Evolutionary conservation across 2,329 filamentous ascomycete genomes (phyloP).

Genomic region (Aspergillus tanneri): DNA sequence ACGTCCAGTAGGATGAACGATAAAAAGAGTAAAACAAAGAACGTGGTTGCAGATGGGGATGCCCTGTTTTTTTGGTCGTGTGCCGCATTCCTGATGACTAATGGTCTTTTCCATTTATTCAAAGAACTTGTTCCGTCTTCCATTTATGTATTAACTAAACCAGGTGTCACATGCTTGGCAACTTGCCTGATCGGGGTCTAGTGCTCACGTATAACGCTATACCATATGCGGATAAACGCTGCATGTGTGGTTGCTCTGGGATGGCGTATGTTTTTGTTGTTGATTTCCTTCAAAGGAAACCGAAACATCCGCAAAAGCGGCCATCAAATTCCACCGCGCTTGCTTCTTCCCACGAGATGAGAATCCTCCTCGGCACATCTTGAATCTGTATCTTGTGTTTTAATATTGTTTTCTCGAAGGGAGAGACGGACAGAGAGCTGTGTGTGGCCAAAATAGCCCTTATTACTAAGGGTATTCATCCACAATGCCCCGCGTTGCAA

Average conservation of each 20-base stretch:
- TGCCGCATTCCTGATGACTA: too few species aligned
- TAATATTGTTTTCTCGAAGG: too few species aligned
- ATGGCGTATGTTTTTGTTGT: slow-evolving; percentile 43
- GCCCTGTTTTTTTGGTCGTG: too few species aligned
- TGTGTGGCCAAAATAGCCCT: slow-evolving; percentile 19
- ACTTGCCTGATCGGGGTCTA: background rate
- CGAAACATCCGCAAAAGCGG: background rate
- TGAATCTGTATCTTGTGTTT: too few species aligned
- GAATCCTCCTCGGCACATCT: background rate
- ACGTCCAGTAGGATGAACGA: too few species aligned
- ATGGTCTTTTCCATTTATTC: too few species aligned
- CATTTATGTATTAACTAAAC: too few species aligned
- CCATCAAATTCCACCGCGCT: background rate
- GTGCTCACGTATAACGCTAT: background rate
- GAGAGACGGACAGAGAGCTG: background rate
- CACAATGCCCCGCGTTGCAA: slow-evolving; percentile 58
- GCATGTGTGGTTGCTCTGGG: slow-evolving; percentile 24
- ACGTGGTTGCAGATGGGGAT: too few species aligned
- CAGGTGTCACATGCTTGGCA: background rate
- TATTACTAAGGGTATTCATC: slow-evolving; percentile 25
- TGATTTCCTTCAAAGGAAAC: slow-evolving; percentile 20
- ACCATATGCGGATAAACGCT: background rate
- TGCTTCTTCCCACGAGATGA: background rate
- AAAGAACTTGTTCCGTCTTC: too few species aligned
- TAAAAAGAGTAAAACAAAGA: too few species aligned